Conservation (phyloP, 257 asterid species). For the Solanum peruvianum region DNA sequence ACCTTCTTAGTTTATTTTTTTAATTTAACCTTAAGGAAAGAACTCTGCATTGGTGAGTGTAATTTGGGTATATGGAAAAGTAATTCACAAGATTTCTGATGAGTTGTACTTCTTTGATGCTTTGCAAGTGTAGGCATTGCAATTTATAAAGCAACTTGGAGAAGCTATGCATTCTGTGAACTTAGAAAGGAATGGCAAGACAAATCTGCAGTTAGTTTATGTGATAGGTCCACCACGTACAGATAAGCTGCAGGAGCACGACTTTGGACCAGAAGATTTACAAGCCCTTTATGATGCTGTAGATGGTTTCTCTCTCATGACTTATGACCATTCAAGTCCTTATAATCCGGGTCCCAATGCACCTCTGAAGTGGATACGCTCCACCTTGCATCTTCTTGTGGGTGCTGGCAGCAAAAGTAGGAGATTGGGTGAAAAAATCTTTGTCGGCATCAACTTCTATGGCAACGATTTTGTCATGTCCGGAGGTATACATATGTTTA, state of each 20-base stretch:
- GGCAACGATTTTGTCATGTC: conserved; percentile 78
- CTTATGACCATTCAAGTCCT: conserved; percentile 91
- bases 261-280: conserved; percentile 82
- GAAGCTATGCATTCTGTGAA: conserved; percentile 62
- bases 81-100: conserved; percentile 6
- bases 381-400: conserved; percentile 50
- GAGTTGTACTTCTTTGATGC: background rate
- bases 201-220: conserved; percentile 52
- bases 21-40: background rate
- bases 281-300: conserved; percentile 40
- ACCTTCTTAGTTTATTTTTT: background rate
- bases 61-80: background rate
- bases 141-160: conserved; percentile 71
- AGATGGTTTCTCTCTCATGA: conserved; percentile 94
- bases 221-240: conserved; percentile 90
- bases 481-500: conserved; percentile 42
- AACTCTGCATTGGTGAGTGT: background rate
- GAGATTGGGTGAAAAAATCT: conserved; percentile 44
- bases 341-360: conserved; percentile 98
- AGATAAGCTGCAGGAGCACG: conserved; percentile 47
- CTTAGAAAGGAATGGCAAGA: conserved; percentile 21
- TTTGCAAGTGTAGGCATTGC: conserved; percentile 50
- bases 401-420: conserved; percentile 16
- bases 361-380: conserved; percentile 78
- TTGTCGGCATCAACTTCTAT: conserved; percentile 74